phyloP scores from a whole-genome alignment of 2,329 filamentous ascomycete genomes.

The Arthrobotrys iridis region DNA sequence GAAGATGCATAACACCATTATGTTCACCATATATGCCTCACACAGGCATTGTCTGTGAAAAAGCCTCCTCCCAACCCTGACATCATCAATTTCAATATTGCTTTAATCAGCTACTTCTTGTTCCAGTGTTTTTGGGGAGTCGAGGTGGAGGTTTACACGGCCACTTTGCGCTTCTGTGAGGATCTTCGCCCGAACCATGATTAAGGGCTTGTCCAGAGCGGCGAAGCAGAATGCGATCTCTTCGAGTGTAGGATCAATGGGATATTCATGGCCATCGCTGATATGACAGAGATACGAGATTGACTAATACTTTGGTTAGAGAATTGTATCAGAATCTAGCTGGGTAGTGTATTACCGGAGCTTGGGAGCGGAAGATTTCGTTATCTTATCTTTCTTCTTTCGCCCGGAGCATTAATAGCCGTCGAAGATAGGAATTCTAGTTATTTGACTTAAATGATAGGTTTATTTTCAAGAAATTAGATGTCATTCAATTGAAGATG shows the following conservation, averaged over 20 bases:
- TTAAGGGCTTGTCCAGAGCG: background rate
- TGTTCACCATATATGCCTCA: background rate
- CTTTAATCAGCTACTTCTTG: background rate
- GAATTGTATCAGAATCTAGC: too few species aligned
- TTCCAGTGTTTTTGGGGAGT: background rate
- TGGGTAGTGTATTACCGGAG: too few species aligned
- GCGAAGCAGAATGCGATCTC: background rate
- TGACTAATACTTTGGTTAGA: too few species aligned
- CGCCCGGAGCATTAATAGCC: too few species aligned
- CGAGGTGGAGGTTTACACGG: background rate
- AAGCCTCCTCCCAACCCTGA: background rate
- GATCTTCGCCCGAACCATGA: background rate
- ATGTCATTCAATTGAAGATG: too few species aligned
- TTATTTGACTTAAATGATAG: too few species aligned
- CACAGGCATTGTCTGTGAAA: background rate
- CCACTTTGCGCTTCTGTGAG: background rate
- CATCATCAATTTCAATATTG: background rate
- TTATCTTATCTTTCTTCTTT: too few species aligned
- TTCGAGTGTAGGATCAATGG: background rate
- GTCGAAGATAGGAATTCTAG: too few species aligned
- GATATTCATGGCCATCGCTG: background rate
- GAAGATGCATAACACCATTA: background rate
- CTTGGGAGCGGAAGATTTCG: too few species aligned
- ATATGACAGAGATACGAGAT: background rate
- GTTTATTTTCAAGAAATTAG: too few species aligned